These are phyloP conservation scores for Kluyveromyces aestuarii DNA, from an alignment of 805 yeast genomes.

Conservation along the genomic window DNA sequence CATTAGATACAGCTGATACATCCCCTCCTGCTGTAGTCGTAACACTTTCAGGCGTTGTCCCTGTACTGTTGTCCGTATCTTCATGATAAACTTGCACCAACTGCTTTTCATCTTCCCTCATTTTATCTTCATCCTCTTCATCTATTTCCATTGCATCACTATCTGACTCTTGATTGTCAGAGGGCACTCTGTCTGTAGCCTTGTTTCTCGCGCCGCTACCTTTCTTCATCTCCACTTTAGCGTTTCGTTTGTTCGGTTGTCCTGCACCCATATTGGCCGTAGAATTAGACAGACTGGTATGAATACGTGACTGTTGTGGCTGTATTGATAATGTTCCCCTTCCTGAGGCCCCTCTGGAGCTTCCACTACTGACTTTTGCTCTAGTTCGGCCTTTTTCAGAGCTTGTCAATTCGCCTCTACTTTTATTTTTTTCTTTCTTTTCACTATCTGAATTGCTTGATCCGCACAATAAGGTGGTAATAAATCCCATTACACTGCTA, in stretches of 20 bases:
- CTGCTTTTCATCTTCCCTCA: constrained; percentile 15
- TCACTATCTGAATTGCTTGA: constrained; percentile 6
- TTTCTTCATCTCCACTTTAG: neutral
- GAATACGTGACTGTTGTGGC: constrained; percentile 8
- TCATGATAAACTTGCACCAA: constrained; percentile 17
- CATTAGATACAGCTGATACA: neutral
- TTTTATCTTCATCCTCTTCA: constrained; percentile 5
- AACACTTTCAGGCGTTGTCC: constrained; percentile 7
- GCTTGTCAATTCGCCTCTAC: neutral
- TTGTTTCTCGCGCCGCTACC: neutral
- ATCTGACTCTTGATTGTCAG: constrained; percentile 6
- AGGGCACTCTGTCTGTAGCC: neutral
- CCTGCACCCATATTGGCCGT: constrained; percentile 9
- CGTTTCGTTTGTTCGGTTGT: neutral
- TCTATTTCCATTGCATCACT: constrained; percentile 13
- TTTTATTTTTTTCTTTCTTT: neutral
- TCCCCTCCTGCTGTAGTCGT: constrained; percentile 5
- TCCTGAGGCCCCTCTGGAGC: neutral
- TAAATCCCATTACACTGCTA: constrained; percentile 27
- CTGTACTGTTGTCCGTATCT: constrained; percentile 24
- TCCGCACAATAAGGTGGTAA: constrained; percentile 30
- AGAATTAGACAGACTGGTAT: constrained; percentile 12
- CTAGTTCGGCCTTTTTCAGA: neutral
- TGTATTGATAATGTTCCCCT: neutral
- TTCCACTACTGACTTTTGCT: neutral